These are phyloP conservation scores for Mucuna pruriens DNA, from an alignment of 306 rosid genomes.

Conservation along the genomic window DNA sequence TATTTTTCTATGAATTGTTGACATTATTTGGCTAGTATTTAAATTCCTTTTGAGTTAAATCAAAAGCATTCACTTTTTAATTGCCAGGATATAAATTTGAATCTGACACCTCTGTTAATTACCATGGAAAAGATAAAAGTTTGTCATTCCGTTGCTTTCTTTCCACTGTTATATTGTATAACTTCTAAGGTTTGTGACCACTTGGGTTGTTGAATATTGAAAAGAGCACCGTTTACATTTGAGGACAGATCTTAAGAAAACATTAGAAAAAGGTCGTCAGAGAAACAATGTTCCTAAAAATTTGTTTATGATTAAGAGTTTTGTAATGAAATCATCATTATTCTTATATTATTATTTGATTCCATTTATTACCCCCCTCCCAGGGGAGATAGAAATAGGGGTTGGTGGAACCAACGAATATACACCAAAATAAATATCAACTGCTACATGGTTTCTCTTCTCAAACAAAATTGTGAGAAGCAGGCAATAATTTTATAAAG, in stretches of 20 bases:
- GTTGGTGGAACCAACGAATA: conserved; percentile 26
- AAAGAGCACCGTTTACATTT: not conserved
- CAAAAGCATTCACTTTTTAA: not conserved
- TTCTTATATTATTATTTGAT: not conserved
- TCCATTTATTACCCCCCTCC: conserved; percentile 11
- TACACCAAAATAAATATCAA: not conserved
- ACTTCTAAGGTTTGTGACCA: not conserved
- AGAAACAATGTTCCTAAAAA: not conserved
- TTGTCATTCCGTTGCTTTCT: conserved; percentile 18
- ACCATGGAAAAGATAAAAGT: not conserved
- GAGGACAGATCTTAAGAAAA: not conserved
- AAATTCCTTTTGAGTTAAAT: not conserved
- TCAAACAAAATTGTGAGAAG: not conserved
- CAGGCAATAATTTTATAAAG: not conserved
- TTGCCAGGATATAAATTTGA: not conserved
- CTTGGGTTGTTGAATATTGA: not conserved
- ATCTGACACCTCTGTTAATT: not conserved
- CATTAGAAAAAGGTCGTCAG: not conserved
- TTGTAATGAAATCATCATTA: not conserved
- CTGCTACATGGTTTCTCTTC: conserved; percentile 1
- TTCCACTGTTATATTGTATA: conserved; percentile 13
- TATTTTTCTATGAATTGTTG: not conserved
- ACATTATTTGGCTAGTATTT: not conserved
- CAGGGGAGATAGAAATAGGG: not conserved
- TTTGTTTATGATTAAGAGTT: not conserved